Base-by-base conservation (phyloP, 441 rosid species). In the Bruguiera hainesii region DNA sequence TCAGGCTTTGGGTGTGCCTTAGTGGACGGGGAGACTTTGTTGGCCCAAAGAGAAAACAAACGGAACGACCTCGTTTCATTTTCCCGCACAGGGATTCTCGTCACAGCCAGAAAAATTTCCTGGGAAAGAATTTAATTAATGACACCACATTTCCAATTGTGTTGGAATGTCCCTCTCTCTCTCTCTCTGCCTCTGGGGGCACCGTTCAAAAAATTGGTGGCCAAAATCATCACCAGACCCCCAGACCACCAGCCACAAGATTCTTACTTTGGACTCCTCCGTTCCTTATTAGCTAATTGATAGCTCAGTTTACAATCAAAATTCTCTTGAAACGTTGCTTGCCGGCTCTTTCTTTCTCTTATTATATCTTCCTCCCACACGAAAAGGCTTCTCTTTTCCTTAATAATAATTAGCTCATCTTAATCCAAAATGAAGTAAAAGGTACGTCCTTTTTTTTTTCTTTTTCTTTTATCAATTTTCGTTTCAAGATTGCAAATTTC, bases 261-360 rank as follows among this genome's bases (percentile, higher is more conserved):
- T 61, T 59, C 55, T 62, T 62, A 25, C 76, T 60, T 62, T 8
- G 76, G 73, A 71, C 69, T 72, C 73, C 69, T 63, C 31, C 71
- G 23, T 21, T 53, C 16, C 48, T 42, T 42, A 42, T 13, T 42
- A 13, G 18, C 48, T 37, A 0, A 37, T 37, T 37, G 4, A 37
- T 10, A 37, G 46, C 46, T 37, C 46, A 37, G 46, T 37, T 37
- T 37, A 16, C 48, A 42, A 42, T 42, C 48, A 7, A 53, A 42
- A 64, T 71, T 65, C 73, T 65, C 69, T 57, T 15, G 28, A 42
- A 42, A 13, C 52, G 7, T 69, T 16, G 29, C 30, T 64, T 48
- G 64, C 33, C 1, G 23, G 16, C 3, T 3, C 52, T 39, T 57
- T 33, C 50, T 60, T 35, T 23, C 39, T 48, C 13, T 8, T 6